Percentiles rank a stretch among this genome's conserved stretches.
phyloP scores from a whole-genome alignment of 805 yeast genomes.

The Candida lessepsii region DNA sequence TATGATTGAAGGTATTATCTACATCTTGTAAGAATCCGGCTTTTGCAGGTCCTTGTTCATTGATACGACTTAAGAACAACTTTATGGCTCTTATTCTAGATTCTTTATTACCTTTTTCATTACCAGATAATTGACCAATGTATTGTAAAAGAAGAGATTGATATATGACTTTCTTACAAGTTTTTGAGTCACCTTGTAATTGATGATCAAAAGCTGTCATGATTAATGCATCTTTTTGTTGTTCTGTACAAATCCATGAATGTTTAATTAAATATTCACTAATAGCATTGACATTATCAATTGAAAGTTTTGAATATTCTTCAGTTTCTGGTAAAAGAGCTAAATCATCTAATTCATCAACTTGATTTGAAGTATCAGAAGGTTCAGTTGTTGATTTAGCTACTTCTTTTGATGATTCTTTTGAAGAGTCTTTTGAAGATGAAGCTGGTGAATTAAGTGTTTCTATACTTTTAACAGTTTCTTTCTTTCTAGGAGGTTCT shows the following conservation, averaged over 20 bases:
- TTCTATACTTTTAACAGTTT: slow-evolving; percentile 30
- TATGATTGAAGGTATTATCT: slow-evolving; percentile 70
- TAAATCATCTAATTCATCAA: slow-evolving; percentile 47
- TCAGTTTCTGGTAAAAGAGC: slow-evolving; percentile 62
- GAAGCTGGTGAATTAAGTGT: slow-evolving; percentile 17
- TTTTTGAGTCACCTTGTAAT: slow-evolving; percentile 53
- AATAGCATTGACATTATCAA: slow-evolving; percentile 47
- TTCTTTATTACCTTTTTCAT: slow-evolving; percentile 26
- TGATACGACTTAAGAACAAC: slow-evolving; percentile 65
- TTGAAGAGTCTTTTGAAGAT: background rate
- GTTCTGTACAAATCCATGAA: slow-evolving; percentile 69
- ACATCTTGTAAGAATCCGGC: slow-evolving; percentile 73
- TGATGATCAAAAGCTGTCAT: slow-evolving; percentile 91
- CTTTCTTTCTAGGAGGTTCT: slow-evolving; percentile 13
- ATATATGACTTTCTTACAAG: slow-evolving; percentile 67
- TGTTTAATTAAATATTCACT: slow-evolving; percentile 55
- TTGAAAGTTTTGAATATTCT: slow-evolving; percentile 58
- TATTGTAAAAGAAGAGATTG: slow-evolving; percentile 82
- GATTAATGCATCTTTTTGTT: slow-evolving; percentile 86
- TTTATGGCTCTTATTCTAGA: slow-evolving; percentile 47
- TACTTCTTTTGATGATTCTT: background rate
- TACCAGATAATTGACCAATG: slow-evolving; percentile 46
- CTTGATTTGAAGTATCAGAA: slow-evolving; percentile 14
- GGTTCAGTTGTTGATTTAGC: background rate
- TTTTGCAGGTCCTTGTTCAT: slow-evolving; percentile 56